These are phyloP conservation scores for Chlamydomonas schloesseri DNA, from an alignment of 139 green algal genomes.

Conservation along the genomic window DNA sequence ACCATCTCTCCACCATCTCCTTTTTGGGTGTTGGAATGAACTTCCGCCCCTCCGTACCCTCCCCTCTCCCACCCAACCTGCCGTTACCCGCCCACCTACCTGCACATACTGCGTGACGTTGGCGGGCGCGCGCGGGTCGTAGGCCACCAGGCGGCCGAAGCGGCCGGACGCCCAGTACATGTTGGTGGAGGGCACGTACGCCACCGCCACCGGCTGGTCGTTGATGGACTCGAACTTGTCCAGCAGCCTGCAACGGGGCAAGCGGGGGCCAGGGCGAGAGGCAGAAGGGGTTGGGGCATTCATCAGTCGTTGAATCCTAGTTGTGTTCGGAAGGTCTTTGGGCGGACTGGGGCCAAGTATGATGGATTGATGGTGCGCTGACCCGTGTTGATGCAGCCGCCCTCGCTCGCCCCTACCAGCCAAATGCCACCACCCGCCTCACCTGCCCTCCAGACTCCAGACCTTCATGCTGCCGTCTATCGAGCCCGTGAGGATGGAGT, in stretches of 20 bases:
- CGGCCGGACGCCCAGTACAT: constrained; percentile 75
- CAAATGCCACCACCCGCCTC: neutral
- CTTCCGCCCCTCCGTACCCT: no score
- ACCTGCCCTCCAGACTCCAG: constrained; percentile 81
- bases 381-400: no score
- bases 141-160: constrained; percentile 62
- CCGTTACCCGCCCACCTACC: neutral
- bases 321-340: no score
- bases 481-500: constrained; percentile 68
- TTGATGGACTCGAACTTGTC: constrained; percentile 77
- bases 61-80: no score
- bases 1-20: no score
- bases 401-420: neutral
- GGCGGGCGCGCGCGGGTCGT: constrained; percentile 72
- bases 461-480: constrained; percentile 76
- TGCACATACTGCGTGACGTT: constrained; percentile 74
- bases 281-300: no score
- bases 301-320: no score
- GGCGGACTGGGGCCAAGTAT: no score
- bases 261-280: no score
- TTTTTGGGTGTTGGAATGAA: no score
- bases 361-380: no score
- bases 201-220: constrained; percentile 60
- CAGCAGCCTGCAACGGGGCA: constrained; percentile 54
- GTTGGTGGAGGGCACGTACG: constrained; percentile 66